Base-by-base conservation (phyloP, 257 asterid genomes). In the Fraxinus cuspidata region DNA sequence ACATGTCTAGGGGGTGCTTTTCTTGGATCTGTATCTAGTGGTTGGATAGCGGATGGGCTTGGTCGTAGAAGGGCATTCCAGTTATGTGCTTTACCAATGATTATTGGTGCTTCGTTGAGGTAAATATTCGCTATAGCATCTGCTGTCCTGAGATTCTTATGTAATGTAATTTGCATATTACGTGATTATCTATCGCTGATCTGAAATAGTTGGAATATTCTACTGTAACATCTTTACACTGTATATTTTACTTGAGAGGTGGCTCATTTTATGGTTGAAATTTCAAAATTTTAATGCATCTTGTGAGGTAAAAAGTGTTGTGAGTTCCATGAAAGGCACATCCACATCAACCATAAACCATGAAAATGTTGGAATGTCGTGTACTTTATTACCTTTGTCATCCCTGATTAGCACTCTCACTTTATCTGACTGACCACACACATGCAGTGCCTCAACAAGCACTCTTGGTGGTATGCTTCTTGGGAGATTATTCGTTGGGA, bases 1-100 rank as follows among this genome's bases (percentile, higher is more conserved):
- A 87, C 96, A 29, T 92, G 98, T 75, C 82, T 93, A 71, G 98
- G 92, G 73, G 98, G 98, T 80, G 98, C 98, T 58, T 89, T 93
- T 79, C 66, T 89, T 82, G 98, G 98, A 63, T 94, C 96, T 29
- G n/a, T 91, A 73, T 86, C 87, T 82, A 92, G 98, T 77, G 98
- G 98, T 75, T 89, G 89, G 92, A 88, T 86, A 74, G 85, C 89
- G 40, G 97, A 92, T 80, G 93, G 94, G 71, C 84, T 94, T 86
- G 98, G 98, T 65, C 92, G 97, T 64, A 84, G 92, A 77, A 90
- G 95, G 80, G 86, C 95, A 4, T 90, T 94, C 79, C 98, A 94
- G 34, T 83, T 94, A 83, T 94, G 95, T 79, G 96, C 97, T 83
- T 86, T 94, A 73, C 97, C 97, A 25, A 92, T 94, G 97, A 86